A percentile compares a stretch with the other conserved stretches of the same genome.
These are phyloP conservation scores for Hypoxylon subgilvum DNA, from an alignment of 495 filamentous ascomycete genomes.

Conservation along the genomic window DNA sequence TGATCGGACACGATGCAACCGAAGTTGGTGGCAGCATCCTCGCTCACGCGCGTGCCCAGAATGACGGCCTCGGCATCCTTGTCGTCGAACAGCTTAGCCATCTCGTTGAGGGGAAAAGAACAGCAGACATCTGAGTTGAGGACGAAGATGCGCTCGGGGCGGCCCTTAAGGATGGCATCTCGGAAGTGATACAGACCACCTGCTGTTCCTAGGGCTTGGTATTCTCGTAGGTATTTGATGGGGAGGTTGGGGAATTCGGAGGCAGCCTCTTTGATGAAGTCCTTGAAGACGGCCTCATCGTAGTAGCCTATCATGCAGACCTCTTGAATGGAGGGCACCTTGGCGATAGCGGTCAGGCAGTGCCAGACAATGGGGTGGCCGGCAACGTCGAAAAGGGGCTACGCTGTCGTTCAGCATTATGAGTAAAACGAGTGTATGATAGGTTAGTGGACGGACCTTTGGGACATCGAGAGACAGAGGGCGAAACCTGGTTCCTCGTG, in stretches of 20 bases:
- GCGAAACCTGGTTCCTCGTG: constrained; percentile 92
- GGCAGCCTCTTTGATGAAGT: constrained; percentile 91
- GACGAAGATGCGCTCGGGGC: constrained; percentile 93
- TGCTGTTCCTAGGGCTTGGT: constrained; percentile 93
- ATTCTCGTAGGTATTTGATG: constrained; percentile 96
- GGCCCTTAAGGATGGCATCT: constrained; percentile 96
- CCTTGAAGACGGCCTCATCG: constrained; percentile 93
- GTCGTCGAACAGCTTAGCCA: constrained; percentile 91
- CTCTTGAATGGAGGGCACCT: constrained; percentile 90
- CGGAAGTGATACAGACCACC: constrained; percentile 99
- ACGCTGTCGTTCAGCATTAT: constrained; percentile 27
- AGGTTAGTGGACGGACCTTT: constrained; percentile 66
- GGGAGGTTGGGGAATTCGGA: constrained; percentile 86
- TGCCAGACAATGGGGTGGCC: constrained; percentile 98
- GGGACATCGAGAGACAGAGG: constrained; percentile 96
- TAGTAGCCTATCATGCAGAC: constrained; percentile 99
- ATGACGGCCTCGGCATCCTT: constrained; percentile 98
- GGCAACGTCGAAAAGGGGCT: constrained; percentile 99
- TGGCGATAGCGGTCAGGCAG: constrained; percentile 89
- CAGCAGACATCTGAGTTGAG: constrained; percentile 99
- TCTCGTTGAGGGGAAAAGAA: constrained; percentile 94
- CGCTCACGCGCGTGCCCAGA: constrained; percentile 87
- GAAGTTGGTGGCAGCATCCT: constrained; percentile 93
- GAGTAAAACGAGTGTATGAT: constrained; percentile 4
- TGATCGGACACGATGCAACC: constrained; percentile 97